phyloP scores from a whole-genome alignment of 306 rosid genomes.

The Prunus kanzakura region DNA sequence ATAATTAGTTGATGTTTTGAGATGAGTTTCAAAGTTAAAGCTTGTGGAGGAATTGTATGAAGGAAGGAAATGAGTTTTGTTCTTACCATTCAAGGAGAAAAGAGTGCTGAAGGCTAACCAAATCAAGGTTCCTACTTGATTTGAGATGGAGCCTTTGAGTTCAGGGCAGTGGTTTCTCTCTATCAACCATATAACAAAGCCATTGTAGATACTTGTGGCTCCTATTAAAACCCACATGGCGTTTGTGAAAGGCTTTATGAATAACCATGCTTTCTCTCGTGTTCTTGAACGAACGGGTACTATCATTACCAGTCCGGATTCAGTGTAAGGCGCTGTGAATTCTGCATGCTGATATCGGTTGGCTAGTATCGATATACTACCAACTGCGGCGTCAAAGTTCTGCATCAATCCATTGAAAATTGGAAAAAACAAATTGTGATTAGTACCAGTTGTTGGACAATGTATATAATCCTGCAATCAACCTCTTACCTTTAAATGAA shows the following conservation, averaged over 20 bases:
- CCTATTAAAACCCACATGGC: conserved; percentile 38
- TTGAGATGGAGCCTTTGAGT: conserved; percentile 22
- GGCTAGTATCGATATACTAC: conserved; percentile 7
- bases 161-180: conserved; percentile 34
- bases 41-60: neutral
- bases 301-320: conserved; percentile 44
- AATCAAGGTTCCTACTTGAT: conserved; percentile 37
- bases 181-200: conserved; percentile 47
- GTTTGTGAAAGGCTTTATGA: conserved; percentile 46
- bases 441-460: neutral
- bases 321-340: conserved; percentile 27
- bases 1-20: neutral
- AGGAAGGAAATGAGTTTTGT: neutral
- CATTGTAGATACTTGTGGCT: conserved; percentile 33
- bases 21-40: neutral
- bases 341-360: neutral
- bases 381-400: conserved; percentile 42
- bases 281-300: conserved; percentile 22
- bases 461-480: neutral
- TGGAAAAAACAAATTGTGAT: neutral
- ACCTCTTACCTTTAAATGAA: conserved; percentile 1
- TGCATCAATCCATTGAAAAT: conserved; percentile 2
- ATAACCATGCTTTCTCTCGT: conserved; percentile 25
- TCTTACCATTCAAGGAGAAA: conserved; percentile 37
- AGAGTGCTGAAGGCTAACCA: conserved; percentile 41